Evolutionary conservation across 2,329 filamentous ascomycete species (phyloP).

Genomic region (Neonectria neomacrospora): DNA sequence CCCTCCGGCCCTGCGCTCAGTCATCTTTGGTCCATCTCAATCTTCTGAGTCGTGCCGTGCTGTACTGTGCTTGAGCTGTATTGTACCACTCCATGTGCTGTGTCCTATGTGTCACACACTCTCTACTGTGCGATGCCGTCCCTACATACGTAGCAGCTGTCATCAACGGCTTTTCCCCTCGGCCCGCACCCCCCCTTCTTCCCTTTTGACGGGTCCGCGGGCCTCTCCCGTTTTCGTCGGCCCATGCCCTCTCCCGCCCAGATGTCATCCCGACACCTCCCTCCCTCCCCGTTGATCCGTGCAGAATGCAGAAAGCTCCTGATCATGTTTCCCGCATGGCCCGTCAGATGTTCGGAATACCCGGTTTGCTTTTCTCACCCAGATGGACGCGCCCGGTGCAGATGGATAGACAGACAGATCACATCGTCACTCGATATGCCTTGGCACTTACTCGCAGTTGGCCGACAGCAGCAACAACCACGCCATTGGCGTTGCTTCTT

Average conservation of each 20-base stretch:
- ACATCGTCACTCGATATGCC: slow-evolving; percentile 23
- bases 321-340: slow-evolving; percentile 10
- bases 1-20: background rate
- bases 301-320: background rate
- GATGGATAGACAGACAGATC: slow-evolving; percentile 18
- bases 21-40: background rate
- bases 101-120: background rate
- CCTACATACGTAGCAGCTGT: slow-evolving; percentile 19
- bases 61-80: background rate
- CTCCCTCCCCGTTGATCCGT: slow-evolving; percentile 3
- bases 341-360: slow-evolving; percentile 14
- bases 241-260: slow-evolving; percentile 12
- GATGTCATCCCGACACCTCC: slow-evolving; percentile 16
- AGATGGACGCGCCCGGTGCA: slow-evolving; percentile 9
- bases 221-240: slow-evolving; percentile 24
- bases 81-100: background rate
- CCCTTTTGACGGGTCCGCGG: slow-evolving; percentile 9
- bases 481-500: slow-evolving; percentile 32
- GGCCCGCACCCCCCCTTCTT: slow-evolving; percentile 15
- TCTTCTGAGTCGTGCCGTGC: slow-evolving; percentile 1
- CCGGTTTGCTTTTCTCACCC: slow-evolving; percentile 11
- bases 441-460: slow-evolving; percentile 28
- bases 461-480: slow-evolving; percentile 29
- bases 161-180: slow-evolving; percentile 31
- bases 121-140: slow-evolving; percentile 26